These are phyloP conservation scores for Protomyces inundatus DNA, from an alignment of 1,139 yeast genomes.

Conservation along the genomic window DNA sequence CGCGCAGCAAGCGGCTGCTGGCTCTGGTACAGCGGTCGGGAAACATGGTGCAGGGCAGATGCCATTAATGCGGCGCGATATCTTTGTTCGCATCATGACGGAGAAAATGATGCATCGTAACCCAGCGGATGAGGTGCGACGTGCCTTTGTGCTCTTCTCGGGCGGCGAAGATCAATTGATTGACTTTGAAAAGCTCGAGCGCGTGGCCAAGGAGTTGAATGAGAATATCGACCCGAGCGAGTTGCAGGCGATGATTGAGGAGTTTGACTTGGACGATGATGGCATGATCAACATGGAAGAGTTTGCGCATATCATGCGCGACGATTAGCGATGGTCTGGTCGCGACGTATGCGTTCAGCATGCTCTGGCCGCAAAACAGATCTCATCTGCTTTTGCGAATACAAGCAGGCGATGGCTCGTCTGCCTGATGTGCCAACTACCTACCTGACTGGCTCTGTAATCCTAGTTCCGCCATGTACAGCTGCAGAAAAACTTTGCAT, in stretches of 20 bases:
- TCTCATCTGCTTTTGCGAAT: too few species aligned
- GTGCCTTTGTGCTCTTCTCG: constrained; percentile 88
- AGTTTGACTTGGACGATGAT: constrained; percentile 92
- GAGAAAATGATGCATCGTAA: constrained; percentile 75
- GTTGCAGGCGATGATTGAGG: constrained; percentile 93
- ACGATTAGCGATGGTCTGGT: constrained; percentile 7
- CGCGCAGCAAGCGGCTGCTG: constrained; percentile 70
- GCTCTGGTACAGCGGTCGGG: constrained; percentile 45
- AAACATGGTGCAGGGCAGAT: constrained; percentile 47
- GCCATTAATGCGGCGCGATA: not conserved
- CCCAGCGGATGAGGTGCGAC: constrained; percentile 82
- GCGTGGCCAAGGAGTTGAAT: constrained; percentile 89
- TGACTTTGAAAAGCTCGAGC: constrained; percentile 69
- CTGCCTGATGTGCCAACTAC: too few species aligned
- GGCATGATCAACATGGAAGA: constrained; percentile 87
- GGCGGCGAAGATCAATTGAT: constrained; percentile 86
- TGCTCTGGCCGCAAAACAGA: too few species aligned
- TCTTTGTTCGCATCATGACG: constrained; percentile 47
- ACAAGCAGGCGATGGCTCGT: too few species aligned
- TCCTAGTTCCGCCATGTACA: too few species aligned
- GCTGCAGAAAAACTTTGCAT: too few species aligned
- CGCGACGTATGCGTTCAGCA: not conserved
- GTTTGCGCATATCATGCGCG: constrained; percentile 63
- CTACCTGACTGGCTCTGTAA: too few species aligned
- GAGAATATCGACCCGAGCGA: constrained; percentile 91